These are phyloP conservation scores for Mucor indicus DNA, from an alignment of 371 early-diverging fungal genomes.

Conservation along the genomic window DNA sequence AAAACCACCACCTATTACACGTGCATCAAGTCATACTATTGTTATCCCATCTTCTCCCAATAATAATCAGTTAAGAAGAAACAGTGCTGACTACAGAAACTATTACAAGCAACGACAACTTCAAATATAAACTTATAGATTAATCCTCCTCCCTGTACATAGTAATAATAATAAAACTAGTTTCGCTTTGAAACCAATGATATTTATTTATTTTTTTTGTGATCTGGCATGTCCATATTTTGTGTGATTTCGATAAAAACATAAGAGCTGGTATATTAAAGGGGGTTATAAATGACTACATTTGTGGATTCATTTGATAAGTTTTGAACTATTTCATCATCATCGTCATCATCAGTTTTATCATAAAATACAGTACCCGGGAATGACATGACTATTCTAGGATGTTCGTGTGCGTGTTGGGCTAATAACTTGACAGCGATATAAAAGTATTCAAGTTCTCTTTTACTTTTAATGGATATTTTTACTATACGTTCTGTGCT, in stretches of 20 bases:
- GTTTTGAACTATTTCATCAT: too few species aligned
- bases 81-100: slow-evolving; percentile 2
- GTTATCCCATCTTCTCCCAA: not conserved
- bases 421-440: slow-evolving; percentile 1
- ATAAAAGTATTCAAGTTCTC: not conserved
- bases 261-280: too few species aligned
- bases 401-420: not conserved
- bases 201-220: not conserved
- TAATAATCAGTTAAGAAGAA: slow-evolving; percentile 8
- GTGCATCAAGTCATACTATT: slow-evolving; percentile 13
- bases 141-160: too few species aligned
- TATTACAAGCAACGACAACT: too few species aligned
- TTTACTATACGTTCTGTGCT: slow-evolving; percentile 6
- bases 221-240: not conserved
- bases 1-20: slow-evolving; percentile 10
- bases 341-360: not conserved
- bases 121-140: not conserved
- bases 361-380: slow-evolving; percentile 3
- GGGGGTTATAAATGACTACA: too few species aligned
- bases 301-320: too few species aligned
- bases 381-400: not conserved
- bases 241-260: too few species aligned
- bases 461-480: not conserved
- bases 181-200: too few species aligned
- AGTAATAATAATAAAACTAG: too few species aligned